Evolutionary conservation across 768 basidiomycete species (phyloP), one percentile per base, ranked within the genome.

Genomic region (Aureoboletus auriporus): DNA sequence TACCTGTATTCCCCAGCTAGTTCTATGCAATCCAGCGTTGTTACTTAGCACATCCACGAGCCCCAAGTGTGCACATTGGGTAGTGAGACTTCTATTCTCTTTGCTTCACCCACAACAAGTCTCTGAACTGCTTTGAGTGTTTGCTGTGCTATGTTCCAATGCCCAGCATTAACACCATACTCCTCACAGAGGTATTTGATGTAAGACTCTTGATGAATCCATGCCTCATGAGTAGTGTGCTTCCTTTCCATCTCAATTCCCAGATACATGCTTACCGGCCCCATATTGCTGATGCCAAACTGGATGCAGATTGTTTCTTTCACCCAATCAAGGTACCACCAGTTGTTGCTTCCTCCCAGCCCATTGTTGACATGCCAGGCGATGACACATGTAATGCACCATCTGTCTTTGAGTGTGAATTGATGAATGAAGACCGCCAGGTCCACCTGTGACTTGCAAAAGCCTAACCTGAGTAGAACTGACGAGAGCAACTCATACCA

Each of bases 401-500:
- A 0, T 1, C 31, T 30, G 1, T 28, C 6, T 0, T 8, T 1
- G 8, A 16, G 6, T n/a, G 23, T 23, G 0, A 7, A 1, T 5
- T 31, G 12, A 9, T 16, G 51, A 2, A 52, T 17, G 17, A 55
- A 55, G 0, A 55, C 35, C 0, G 44, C 41, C 0, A 52, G 29
- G 6, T 55, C 38, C 1, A 27, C 29, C 0, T 12, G 3, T 13
- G 37, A 39, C 5, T 14, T 1, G 7, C 4, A 3, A n/a, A 52
- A 52, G 0, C 42, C 23, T 3, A 40, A 2, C 1, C 8, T n/a
- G 1, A 26, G 2, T 0, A 53, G 20, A 0, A 59, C 60, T 16
- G 54, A 39, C n/a, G 43, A 36, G 0, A 71, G 52, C 12, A 49
- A 53, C 35, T 58, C 38, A 14, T 39, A 46, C 44, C 44, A 46